Conservation (phyloP, 805 yeast species). For the Debaryomyces tyrocola region DNA sequence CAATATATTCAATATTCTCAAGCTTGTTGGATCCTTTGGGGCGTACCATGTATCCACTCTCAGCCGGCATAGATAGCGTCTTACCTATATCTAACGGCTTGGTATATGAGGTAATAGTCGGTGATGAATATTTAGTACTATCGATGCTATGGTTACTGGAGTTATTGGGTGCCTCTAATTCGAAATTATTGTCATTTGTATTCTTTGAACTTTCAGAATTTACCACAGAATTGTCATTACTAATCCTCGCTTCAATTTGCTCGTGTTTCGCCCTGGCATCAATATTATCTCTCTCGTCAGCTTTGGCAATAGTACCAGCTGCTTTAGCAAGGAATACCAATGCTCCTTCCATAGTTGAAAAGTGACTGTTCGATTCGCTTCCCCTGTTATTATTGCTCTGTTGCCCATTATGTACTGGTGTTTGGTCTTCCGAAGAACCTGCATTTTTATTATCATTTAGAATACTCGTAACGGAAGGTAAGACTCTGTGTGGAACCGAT, state of each 20-base stretch:
- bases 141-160: background rate
- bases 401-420: background rate
- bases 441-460: conserved; percentile 7
- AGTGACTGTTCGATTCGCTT: conserved; percentile 20
- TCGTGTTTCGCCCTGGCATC: conserved; percentile 52
- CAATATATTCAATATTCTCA: conserved; percentile 65
- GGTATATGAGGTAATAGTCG: conserved; percentile 20
- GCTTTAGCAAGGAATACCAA: conserved; percentile 73
- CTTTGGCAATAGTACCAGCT: conserved; percentile 72
- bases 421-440: background rate
- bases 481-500: background rate
- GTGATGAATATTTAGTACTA: background rate
- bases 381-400: background rate
- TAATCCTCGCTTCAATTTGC: conserved; percentile 36
- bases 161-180: background rate
- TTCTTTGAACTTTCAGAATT: background rate
- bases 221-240: background rate
- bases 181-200: background rate
- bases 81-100: conserved; percentile 13
- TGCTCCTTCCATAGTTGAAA: conserved; percentile 56
- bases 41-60: conserved; percentile 39
- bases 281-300: conserved; percentile 63
- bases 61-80: conserved; percentile 41
- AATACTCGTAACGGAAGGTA: conserved; percentile 15
- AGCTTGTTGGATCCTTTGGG: conserved; percentile 50